Conservation (phyloP, 768 basidiomycete genomes). For the Dioszegia crocea region DNA sequence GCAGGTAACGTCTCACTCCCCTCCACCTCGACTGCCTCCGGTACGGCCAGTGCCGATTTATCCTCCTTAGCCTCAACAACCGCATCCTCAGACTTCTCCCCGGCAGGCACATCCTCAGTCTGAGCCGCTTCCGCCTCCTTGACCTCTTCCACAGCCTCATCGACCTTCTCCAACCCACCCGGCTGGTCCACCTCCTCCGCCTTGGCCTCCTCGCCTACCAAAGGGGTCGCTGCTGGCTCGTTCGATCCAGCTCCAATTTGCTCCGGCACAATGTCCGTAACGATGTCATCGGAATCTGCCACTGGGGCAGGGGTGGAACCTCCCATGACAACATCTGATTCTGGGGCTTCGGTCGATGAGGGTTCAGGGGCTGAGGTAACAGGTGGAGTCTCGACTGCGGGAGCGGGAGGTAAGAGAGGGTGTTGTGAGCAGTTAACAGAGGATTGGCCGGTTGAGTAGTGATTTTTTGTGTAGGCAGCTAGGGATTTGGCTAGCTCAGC, state of each 20-base stretch:
- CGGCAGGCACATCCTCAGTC: background rate
- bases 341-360: background rate
- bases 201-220: constrained; percentile 8
- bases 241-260: constrained; percentile 25
- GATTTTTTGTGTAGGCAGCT: constrained; percentile 67
- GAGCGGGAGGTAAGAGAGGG: constrained; percentile 53
- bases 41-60: background rate
- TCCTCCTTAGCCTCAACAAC: background rate
- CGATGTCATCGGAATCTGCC: background rate
- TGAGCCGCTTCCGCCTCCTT: constrained; percentile 9
- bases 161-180: constrained; percentile 31
- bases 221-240: constrained; percentile 34
- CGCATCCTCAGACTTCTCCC: background rate
- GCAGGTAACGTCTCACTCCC: background rate
- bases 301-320: background rate
- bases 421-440: constrained; percentile 57
- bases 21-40: constrained; percentile 4
- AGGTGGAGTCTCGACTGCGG: constrained; percentile 18
- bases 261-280: constrained; percentile 33
- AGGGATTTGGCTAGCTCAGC: constrained; percentile 66
- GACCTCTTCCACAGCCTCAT: constrained; percentile 23
- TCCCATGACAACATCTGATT: constrained; percentile 2
- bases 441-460: constrained; percentile 73
- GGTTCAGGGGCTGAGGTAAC: background rate
- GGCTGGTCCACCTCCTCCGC: constrained; percentile 27